Base-by-base conservation (phyloP, 2,329 filamentous ascomycete species). In the Cryphonectria naterciae region DNA sequence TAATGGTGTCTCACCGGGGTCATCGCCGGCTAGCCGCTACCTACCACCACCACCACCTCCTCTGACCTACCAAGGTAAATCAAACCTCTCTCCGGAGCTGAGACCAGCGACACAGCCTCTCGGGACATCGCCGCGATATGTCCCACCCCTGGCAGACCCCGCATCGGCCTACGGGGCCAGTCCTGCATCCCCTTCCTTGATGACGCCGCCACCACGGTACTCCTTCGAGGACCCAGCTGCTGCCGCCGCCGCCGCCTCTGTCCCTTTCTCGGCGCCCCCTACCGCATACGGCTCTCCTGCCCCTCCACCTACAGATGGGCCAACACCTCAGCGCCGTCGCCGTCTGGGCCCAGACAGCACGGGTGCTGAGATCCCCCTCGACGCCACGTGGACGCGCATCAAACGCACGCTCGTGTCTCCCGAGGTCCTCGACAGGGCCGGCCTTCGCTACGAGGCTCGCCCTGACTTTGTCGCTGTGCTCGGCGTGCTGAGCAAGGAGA, bases 361-460 rank as follows among this genome's bases (percentile, higher is more conserved):
- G 43, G 89, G 89, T 1, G 82, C 84, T 5, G 83, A 86, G 17
- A 91, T 91, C 2, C 84, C 85, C 0, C 75, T 84, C 1, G 85
- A 89, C 37, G 88, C 88, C 1, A 83, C 84, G 65, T 91, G 88
- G 88, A 91, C 88, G 4, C 85, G 83, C 69, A 88, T 91, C 46
- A 83, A 81, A 68, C 84, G 88, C 17, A 81, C 80, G 1, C 81
- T 89, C 0, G 83, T 91, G 11, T 89, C 87, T n/a, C 84, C 85
- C 6, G 87, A 89, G 73, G 86, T 89, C 0, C 80, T 91, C 3
- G 82, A 85, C 54, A 80, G 83, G 58, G 87, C 87, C 4, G 84
- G 86, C 17, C 83, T 88, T 32, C 85, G 88, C 13, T 90, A 89
- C 74, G 88, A 90, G 77, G 88, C 88, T 13, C 83, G 87, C 1